A percentile compares a stretch with the other conserved stretches of the same genome.
Evolutionary conservation across 208 protist genomes (phyloP).

Genomic region (Trypanosoma mega): DNA sequence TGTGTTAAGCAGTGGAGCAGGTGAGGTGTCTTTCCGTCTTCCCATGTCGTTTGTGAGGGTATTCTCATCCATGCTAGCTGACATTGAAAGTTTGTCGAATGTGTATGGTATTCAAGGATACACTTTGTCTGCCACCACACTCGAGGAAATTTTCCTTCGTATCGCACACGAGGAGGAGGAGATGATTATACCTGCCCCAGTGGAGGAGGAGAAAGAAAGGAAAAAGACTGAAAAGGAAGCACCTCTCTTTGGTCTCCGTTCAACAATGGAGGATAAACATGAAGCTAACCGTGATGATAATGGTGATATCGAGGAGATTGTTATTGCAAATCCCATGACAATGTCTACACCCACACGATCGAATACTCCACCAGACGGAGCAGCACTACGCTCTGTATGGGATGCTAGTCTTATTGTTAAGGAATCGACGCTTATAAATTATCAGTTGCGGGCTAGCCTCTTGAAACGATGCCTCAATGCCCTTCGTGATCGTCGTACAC

Average conservation of each 20-base stretch:
- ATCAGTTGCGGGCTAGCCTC: slow-evolving; percentile 62
- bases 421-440: slow-evolving; percentile 23
- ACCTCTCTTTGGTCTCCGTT: too few relatives aligned
- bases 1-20: slow-evolving; percentile 26
- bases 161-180: slow-evolving; percentile 46
- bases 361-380: background rate
- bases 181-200: background rate
- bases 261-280: too few relatives aligned
- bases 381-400: slow-evolving; percentile 31
- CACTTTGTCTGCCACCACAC: slow-evolving; percentile 61
- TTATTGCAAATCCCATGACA: too few relatives aligned
- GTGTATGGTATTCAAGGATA: slow-evolving; percentile 39
- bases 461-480: slow-evolving; percentile 53
- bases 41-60: slow-evolving; percentile 38
- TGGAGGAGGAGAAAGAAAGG: slow-evolving; percentile 2
- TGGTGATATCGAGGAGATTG: too few relatives aligned
- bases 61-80: slow-evolving; percentile 43
- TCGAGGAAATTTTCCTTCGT: slow-evolving; percentile 77
- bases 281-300: too few relatives aligned
- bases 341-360: background rate
- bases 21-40: slow-evolving; percentile 53
- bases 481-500: slow-evolving; percentile 63
- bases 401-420: slow-evolving; percentile 28
- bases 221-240: background rate
- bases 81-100: slow-evolving; percentile 29